These are phyloP conservation scores for Fusarium udum DNA, from an alignment of 2,329 filamentous ascomycete genomes.

Conservation along the genomic window DNA sequence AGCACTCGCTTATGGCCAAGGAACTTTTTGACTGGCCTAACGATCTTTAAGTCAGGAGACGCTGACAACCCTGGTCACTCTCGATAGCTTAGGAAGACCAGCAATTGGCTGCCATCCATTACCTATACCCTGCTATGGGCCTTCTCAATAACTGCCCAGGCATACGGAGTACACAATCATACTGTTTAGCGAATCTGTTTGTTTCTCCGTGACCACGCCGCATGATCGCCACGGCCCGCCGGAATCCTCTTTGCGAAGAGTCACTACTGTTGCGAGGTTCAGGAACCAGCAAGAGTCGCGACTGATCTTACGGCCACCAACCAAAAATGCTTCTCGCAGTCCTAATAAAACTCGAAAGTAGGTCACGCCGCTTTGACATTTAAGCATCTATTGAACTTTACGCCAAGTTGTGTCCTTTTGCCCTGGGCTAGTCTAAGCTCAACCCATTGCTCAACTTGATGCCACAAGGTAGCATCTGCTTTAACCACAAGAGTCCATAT, in stretches of 20 bases:
- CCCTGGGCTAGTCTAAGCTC: not conserved
- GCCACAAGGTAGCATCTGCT: not conserved
- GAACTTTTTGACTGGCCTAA: slow-evolving; percentile 7
- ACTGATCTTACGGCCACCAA: not conserved
- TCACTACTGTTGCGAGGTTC: not conserved
- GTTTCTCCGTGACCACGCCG: slow-evolving; percentile 19
- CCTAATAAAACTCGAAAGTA: not conserved
- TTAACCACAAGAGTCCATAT: not conserved
- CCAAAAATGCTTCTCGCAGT: not conserved
- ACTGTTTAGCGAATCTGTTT: not conserved
- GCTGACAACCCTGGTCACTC: slow-evolving; percentile 2
- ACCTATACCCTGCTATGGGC: slow-evolving; percentile 2
- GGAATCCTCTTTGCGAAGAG: slow-evolving; percentile 3
- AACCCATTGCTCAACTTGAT: not conserved
- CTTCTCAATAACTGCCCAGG: not conserved
- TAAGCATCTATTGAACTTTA: not conserved
- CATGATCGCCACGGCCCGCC: slow-evolving; percentile 37
- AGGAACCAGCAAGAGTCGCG: not conserved
- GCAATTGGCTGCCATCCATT: slow-evolving; percentile 15
- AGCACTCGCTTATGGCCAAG: not conserved
- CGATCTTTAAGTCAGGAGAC: slow-evolving; percentile 10
- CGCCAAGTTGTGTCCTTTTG: not conserved
- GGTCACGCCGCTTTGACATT: not conserved
- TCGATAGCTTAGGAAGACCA: not conserved
- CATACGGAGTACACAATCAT: not conserved